Conservation (phyloP, 345 rosid genomes). For the Melaleuca quinquenervia region DNA sequence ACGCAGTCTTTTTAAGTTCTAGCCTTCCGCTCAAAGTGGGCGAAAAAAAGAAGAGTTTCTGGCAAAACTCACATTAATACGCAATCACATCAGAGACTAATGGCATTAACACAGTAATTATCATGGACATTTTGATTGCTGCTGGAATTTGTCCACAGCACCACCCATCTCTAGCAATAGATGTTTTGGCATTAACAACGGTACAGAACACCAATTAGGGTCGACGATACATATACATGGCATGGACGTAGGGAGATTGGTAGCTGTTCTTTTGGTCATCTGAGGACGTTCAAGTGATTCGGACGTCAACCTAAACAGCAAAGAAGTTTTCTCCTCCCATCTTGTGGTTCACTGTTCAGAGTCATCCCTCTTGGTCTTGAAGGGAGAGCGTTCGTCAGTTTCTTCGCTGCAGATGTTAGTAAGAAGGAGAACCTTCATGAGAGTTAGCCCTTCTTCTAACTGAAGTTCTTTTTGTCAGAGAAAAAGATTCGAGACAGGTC, state of each 20-base stretch:
- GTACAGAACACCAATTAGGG: not conserved
- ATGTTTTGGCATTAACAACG: not conserved
- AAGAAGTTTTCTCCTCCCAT: conserved; percentile 17
- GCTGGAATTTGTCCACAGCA: not conserved
- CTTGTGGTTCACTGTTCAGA: conserved; percentile 18
- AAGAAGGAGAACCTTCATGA: not conserved
- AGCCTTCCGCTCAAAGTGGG: not conserved
- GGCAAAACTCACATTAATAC: not conserved
- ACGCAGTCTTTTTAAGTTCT: not conserved
- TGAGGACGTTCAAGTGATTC: not conserved
- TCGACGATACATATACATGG: not conserved
- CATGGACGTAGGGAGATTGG: not conserved
- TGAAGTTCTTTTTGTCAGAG: not conserved
- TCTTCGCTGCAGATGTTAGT: conserved; percentile 29
- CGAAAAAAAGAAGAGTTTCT: not conserved
- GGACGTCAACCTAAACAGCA: conserved; percentile 39
- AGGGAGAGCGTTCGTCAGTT: conserved; percentile 29
- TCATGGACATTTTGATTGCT: not conserved
- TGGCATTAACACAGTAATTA: not conserved
- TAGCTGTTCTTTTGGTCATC: not conserved
- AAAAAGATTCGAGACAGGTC: not conserved
- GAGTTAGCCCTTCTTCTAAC: not conserved
- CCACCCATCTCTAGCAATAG: not conserved
- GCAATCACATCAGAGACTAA: not conserved
- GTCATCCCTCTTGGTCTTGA: conserved; percentile 29